phyloP scores from a whole-genome alignment of 768 basidiomycete genomes.

The Scleroderma citrinum region DNA sequence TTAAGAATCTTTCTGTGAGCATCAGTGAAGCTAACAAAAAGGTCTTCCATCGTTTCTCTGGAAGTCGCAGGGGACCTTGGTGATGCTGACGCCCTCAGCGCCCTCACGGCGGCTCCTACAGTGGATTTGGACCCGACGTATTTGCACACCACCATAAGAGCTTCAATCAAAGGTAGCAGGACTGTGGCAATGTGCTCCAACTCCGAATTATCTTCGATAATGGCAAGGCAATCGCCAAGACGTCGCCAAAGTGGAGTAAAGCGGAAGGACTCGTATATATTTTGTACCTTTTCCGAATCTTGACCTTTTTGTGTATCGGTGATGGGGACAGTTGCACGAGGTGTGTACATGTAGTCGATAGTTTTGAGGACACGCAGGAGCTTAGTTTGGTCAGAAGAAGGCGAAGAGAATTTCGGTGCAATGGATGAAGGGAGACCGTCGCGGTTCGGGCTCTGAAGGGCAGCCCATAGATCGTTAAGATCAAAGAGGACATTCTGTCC shows the following conservation, averaged over 20 bases:
- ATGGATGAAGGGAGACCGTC: slow-evolving; percentile 60
- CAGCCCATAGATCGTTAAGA: slow-evolving; percentile 66
- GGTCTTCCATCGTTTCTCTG: slow-evolving; percentile 77
- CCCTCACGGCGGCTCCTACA: slow-evolving; percentile 39
- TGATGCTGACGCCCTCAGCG: slow-evolving; percentile 59
- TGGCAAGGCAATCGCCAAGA: slow-evolving; percentile 81
- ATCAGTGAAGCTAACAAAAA: slow-evolving; percentile 92
- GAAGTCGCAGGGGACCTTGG: slow-evolving; percentile 65
- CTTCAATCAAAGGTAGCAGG: slow-evolving; percentile 89
- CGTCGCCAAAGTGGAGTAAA: slow-evolving; percentile 86
- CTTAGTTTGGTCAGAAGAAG: slow-evolving; percentile 95
- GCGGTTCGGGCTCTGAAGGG: slow-evolving; percentile 50
- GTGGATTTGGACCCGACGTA: slow-evolving; percentile 70
- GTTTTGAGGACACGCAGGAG: slow-evolving; percentile 93
- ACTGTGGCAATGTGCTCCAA: slow-evolving; percentile 89
- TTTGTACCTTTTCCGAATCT: slow-evolving; percentile 77
- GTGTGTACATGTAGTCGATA: slow-evolving; percentile 93
- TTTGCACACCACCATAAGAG: slow-evolving; percentile 98
- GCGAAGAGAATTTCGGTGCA: slow-evolving; percentile 86
- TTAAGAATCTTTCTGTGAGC: slow-evolving; percentile 91
- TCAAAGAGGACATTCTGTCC: slow-evolving; percentile 71
- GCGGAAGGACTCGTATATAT: slow-evolving; percentile 87
- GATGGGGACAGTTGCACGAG: slow-evolving; percentile 40
- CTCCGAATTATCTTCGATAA: slow-evolving; percentile 75
- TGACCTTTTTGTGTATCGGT: slow-evolving; percentile 36